Percentiles rank a stretch among this genome's conserved stretches.
Conservation (phyloP, 2,329 filamentous ascomycete genomes). For the Colletotrichum ledebouriae region DNA sequence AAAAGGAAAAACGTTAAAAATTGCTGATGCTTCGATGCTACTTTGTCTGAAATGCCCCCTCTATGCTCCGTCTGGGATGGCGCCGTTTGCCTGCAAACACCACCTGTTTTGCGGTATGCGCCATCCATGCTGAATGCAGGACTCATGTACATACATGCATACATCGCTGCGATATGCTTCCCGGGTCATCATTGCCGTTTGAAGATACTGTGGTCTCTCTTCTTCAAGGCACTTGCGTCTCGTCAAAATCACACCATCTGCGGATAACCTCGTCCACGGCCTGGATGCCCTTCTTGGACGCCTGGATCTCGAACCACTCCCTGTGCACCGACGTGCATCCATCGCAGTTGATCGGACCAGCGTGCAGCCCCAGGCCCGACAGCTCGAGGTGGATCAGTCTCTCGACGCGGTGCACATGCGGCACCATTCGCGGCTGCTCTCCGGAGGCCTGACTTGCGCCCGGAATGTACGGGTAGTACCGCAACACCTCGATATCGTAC, state of each 20-base stretch:
- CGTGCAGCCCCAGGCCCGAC: conserved; percentile 69
- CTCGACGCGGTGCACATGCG: conserved; percentile 89
- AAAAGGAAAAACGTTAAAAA: too few species aligned
- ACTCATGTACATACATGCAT: background rate
- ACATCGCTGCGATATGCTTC: too few species aligned
- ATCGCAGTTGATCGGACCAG: conserved; percentile 72
- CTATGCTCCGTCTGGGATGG: conserved; percentile 18
- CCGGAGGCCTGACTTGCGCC: conserved; percentile 50
- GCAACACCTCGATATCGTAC: conserved; percentile 86
- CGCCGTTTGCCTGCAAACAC: conserved; percentile 17
- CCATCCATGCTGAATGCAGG: conserved; percentile 1
- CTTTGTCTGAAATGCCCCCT: background rate
- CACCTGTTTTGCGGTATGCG: background rate
- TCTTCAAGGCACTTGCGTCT: conserved; percentile 52
- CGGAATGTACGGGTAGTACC: conserved; percentile 88
- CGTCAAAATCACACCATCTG: conserved; percentile 89
- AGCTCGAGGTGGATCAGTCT: conserved; percentile 91
- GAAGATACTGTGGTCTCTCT: background rate
- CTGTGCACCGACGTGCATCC: conserved; percentile 87
- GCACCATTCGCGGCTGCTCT: conserved; percentile 75
- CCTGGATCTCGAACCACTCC: conserved; percentile 96
- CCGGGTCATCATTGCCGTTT: background rate
- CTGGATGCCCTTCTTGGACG: conserved; percentile 76
- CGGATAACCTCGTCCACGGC: conserved; percentile 78
- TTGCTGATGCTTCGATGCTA: too few species aligned